Evolutionary conservation across 495 filamentous ascomycete species (phyloP).

Genomic region (Hamigera avellanea): DNA sequence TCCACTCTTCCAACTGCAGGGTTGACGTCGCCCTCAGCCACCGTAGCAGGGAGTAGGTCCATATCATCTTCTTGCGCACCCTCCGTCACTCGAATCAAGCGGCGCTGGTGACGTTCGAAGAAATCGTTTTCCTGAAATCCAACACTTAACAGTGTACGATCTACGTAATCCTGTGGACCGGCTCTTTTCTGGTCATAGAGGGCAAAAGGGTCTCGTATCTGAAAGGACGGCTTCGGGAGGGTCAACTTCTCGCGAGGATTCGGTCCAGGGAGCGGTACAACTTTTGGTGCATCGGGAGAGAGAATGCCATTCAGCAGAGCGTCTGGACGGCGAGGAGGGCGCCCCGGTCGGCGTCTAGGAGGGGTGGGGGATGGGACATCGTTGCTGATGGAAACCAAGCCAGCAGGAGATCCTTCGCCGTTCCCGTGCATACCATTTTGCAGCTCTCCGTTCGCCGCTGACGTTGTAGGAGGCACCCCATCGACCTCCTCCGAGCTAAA

Average conservation of each 20-base stretch:
- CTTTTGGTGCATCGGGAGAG: conserved; percentile 44
- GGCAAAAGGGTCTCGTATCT: conserved; percentile 45
- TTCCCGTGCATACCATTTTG: conserved; percentile 14
- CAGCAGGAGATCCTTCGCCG: conserved; percentile 2
- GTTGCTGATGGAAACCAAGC: conserved; percentile 2
- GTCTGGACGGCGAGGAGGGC: conserved; percentile 49
- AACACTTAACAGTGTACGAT: conserved; percentile 84
- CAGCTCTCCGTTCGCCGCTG: conserved; percentile 11
- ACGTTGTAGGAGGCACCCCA: conserved; percentile 36
- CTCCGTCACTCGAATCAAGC: conserved; percentile 68
- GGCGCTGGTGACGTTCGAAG: conserved; percentile 64
- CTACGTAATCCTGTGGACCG: conserved; percentile 60
- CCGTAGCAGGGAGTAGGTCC: conserved; percentile 48
- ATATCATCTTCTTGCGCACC: conserved; percentile 72
- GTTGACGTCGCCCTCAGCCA: conserved; percentile 50
- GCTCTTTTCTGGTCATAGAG: conserved; percentile 49
- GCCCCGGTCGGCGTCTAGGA: conserved; percentile 49
- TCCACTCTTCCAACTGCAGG: conserved; percentile 68
- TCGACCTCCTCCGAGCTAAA: conserved; percentile 82
- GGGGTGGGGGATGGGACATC: conserved; percentile 19
- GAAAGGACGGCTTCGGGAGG: conserved; percentile 51
- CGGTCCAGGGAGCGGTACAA: conserved; percentile 49
- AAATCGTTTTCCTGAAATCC: conserved; percentile 92
- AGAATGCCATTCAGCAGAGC: conserved; percentile 49
- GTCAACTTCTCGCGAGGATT: conserved; percentile 57